Evolutionary conservation across 2,329 filamentous ascomycete species (phyloP), one percentile per base, ranked within the genome.

Genomic region (Alternaria longipes): DNA sequence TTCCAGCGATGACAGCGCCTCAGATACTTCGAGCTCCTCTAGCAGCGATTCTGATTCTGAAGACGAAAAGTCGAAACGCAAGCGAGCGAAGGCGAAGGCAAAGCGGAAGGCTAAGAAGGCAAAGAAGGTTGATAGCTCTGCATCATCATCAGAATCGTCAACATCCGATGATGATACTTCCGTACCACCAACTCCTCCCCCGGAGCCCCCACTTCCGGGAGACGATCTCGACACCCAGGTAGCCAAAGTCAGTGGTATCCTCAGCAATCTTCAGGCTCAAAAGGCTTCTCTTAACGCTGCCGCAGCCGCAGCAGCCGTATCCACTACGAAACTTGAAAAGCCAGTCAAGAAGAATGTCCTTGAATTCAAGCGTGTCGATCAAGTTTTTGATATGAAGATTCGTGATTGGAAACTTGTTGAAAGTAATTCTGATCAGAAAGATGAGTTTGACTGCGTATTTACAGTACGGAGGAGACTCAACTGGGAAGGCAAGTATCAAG

Each of bases 391-490:
- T 56, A 77, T 70, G 18, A 74, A 75, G 52, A 69, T 76, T 2
- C 69, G 62, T 7, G 87, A 89, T 67, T 91, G 87, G 81, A 89
- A 89, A 73, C 83, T 90, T 36, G 88, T 85, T n/a, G 89, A 90
- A 70, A 90, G 87, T 12, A 83, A 86, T 4, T 84, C 89, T 56
- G 86, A 89, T 52, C 83, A 85, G n/a, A 86, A 87, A 26, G 84
- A 87, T 54, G 86, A 91, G 67, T 94, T 93, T 76, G 89, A 94
- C 62, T 95, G 90, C 53, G 72, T 76, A 3, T 97, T 97, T 76
- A 91, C 93, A 24, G 91, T 97, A 16, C 88, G 92, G 16, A 86
- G 93, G 56, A 90, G 87, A 14, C 96, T 97, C 75, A 90, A 94
- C 76, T 92, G 87, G 87, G 91, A 95, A 68, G 92, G 92, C 64